Evolutionary conservation across 352 stramenopile species (phyloP).

Genomic region (Peronospora farinosa): DNA sequence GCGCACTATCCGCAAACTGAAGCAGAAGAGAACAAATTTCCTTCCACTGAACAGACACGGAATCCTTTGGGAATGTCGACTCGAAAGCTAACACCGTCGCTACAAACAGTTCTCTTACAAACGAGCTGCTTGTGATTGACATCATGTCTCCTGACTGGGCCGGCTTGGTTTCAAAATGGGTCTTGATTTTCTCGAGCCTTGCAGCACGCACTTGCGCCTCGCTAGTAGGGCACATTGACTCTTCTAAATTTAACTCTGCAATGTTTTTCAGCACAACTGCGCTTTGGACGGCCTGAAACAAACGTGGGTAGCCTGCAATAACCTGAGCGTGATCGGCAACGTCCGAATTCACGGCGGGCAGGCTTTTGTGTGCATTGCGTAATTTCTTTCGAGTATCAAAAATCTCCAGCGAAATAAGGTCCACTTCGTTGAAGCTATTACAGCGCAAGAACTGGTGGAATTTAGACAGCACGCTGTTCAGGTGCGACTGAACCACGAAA

Average conservation of each 20-base stretch:
- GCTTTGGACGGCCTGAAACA: slow-evolving; percentile 56
- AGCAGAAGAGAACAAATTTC: slow-evolving; percentile 21
- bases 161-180: slow-evolving; percentile 33
- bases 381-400: slow-evolving; percentile 69
- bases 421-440: slow-evolving; percentile 75
- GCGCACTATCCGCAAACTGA: slow-evolving; percentile 13
- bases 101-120: slow-evolving; percentile 43
- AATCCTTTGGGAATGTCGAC: slow-evolving; percentile 30
- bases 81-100: slow-evolving; percentile 54
- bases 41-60: slow-evolving; percentile 18
- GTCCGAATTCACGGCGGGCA: slow-evolving; percentile 18
- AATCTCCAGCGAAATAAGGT: slow-evolving; percentile 63
- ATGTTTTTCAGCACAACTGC: slow-evolving; percentile 51
- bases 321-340: slow-evolving; percentile 42
- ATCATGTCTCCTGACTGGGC: slow-evolving; percentile 17
- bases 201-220: slow-evolving; percentile 44
- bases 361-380: slow-evolving; percentile 28
- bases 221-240: slow-evolving; percentile 49
- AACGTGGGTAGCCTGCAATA: slow-evolving; percentile 40
- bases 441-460: slow-evolving; percentile 76
- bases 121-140: slow-evolving; percentile 14
- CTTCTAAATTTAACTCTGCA: slow-evolving; percentile 50
- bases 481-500: slow-evolving; percentile 47
- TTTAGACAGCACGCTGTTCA: slow-evolving; percentile 59
- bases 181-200: slow-evolving; percentile 46